These are phyloP conservation scores for Yamadazyma dendronema DNA, from an alignment of 1,139 yeast genomes.

Conservation along the genomic window DNA sequence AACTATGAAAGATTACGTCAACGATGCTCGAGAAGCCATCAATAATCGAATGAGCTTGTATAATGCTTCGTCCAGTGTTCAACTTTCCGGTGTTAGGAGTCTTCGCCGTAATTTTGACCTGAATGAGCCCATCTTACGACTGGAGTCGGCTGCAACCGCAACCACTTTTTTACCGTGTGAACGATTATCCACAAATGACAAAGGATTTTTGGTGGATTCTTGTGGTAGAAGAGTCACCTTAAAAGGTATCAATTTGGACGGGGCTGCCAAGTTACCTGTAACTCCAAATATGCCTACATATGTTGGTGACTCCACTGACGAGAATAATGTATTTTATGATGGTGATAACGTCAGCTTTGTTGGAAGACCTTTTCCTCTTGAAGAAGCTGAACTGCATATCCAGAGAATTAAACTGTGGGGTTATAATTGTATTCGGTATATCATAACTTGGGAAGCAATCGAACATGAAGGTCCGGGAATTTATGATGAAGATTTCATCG, in stretches of 20 bases:
- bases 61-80: constrained; percentile 24
- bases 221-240: constrained; percentile 60
- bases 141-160: constrained; percentile 5
- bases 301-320: constrained; percentile 42
- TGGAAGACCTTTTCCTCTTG: constrained; percentile 75
- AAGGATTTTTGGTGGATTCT: constrained; percentile 61
- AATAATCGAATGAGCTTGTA: constrained; percentile 33
- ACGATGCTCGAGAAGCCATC: constrained; percentile 30
- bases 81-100: constrained; percentile 29
- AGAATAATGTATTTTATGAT: constrained; percentile 52
- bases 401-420: constrained; percentile 77
- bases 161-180: constrained; percentile 27
- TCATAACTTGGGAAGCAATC: constrained; percentile 89
- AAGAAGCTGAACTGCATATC: constrained; percentile 70
- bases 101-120: constrained; percentile 24
- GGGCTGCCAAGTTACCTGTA: constrained; percentile 70
- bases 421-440: constrained; percentile 71
- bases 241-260: constrained; percentile 83
- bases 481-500: constrained; percentile 76
- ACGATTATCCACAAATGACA: constrained; percentile 31
- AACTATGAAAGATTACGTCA: constrained; percentile 9
- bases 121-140: constrained; percentile 19
- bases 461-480: constrained; percentile 86
- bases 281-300: constrained; percentile 56
- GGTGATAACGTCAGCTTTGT: constrained; percentile 77